Evolutionary conservation across 2,329 filamentous ascomycete species (phyloP), one percentile per base, ranked within the genome.

Genomic region (Akanthomyces lecanii): DNA sequence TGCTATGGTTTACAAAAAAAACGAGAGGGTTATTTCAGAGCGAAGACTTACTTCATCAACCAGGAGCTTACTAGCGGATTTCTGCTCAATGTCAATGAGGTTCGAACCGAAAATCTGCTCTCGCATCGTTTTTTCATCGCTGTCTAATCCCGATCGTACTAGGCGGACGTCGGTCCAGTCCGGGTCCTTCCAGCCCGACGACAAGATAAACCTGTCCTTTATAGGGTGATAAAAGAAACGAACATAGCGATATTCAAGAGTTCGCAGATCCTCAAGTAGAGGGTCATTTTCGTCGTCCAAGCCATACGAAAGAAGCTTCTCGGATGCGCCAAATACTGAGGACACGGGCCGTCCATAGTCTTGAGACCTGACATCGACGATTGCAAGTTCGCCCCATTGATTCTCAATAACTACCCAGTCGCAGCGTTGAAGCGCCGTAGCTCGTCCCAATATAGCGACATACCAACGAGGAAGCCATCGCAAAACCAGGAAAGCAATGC

Each of bases 331-430:
- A 71, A 94, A 94, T 0, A 89, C 81, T 0, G 83, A 85, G 63
- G 80, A 88, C 62, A 85, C 71, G 4, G 81, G 79, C 63, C 80
- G 84, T 55, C 81, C 85, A 73, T 84, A 87, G 23, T 74, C 72
- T 62, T 78, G 78, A 18, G 74, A 76, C 44, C 82, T 81, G 14
- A 98, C 82, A 56, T 86, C 72, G 70, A 96, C 85, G n/a, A 95
- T 85, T 14, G 84, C 82, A 74, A 98, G 90, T 75, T 98, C 94
- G 56, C 90, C 90, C 94, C 95, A 98, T 82, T 98, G 92, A 71
- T 99, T 97, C 83, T 97, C 95, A 66, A 98, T 85, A 33, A 96
- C 93, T 50, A 97, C 89, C 95, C 96, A 99, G 64, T 90, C 83
- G 70, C 91, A 95, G 61, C 90, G 85, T 61, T 83, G 82, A 36